phyloP scores from a whole-genome alignment of 2,329 filamentous ascomycete species.

The Scedosporium minutisporum region DNA sequence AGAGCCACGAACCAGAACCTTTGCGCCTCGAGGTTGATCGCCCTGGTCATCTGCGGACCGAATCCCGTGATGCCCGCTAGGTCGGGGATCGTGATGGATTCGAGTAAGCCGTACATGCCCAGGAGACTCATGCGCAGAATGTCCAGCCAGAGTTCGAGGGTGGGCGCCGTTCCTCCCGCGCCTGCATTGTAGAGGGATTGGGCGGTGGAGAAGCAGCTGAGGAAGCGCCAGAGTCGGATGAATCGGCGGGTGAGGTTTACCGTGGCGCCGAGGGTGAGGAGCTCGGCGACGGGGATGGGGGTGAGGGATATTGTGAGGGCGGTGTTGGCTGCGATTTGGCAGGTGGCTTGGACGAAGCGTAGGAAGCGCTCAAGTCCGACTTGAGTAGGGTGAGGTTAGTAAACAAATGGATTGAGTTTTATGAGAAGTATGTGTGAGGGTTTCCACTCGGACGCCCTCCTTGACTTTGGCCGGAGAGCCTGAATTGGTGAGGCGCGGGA shows the following conservation, averaged over 20 bases:
- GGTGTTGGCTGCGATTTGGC: slow-evolving; percentile 37
- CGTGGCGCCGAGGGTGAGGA: slow-evolving; percentile 23
- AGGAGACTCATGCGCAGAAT: slow-evolving; percentile 48
- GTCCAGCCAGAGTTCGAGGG: slow-evolving; percentile 28
- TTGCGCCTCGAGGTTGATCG: slow-evolving; percentile 49
- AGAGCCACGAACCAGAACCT: slow-evolving; percentile 62
- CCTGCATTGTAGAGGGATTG: slow-evolving; percentile 19
- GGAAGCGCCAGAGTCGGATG: slow-evolving; percentile 60
- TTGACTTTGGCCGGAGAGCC: background rate
- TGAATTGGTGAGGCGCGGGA: background rate
- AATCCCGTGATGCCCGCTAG: slow-evolving; percentile 31
- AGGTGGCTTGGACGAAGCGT: slow-evolving; percentile 44
- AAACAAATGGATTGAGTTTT: background rate
- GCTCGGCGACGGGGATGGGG: slow-evolving; percentile 15
- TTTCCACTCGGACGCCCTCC: too few relatives aligned
- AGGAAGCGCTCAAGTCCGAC: slow-evolving; percentile 53
- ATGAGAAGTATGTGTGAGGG: background rate
- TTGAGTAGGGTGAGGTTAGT: slow-evolving; percentile 17
- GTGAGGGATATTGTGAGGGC: slow-evolving; percentile 28
- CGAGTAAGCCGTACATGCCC: slow-evolving; percentile 58
- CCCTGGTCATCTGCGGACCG: slow-evolving; percentile 33
- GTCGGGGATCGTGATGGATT: slow-evolving; percentile 54
- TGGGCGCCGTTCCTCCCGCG: background rate
- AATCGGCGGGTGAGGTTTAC: slow-evolving; percentile 47
- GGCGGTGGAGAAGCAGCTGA: slow-evolving; percentile 41